Evolutionary conservation across 495 filamentous ascomycete genomes (phyloP).

Genomic region (Podospora comata): DNA sequence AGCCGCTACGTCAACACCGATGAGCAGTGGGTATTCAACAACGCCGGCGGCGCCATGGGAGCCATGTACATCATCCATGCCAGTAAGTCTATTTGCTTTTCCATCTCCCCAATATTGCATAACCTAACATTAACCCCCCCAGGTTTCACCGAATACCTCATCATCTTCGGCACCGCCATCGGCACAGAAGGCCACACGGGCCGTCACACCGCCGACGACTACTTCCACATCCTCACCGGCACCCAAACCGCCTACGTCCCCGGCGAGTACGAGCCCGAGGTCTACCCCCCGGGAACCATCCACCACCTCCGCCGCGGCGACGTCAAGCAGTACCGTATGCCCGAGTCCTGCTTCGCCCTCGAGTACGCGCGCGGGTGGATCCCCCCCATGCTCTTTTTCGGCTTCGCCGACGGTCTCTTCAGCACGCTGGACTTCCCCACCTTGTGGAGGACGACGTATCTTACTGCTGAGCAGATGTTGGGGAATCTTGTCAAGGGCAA

Average conservation of each 20-base stretch:
- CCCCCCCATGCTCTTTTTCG: conserved; percentile 84
- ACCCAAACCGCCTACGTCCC: conserved; percentile 69
- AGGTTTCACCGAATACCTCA: conserved; percentile 24
- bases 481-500: conserved; percentile 66
- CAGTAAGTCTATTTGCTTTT: conserved; percentile 45
- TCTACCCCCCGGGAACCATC: conserved; percentile 70
- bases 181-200: conserved; percentile 86
- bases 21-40: conserved; percentile 72
- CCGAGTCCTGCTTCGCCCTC: conserved; percentile 74
- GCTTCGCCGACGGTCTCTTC: conserved; percentile 72
- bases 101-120: no score
- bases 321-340: conserved; percentile 86
- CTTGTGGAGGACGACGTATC: conserved; percentile 67
- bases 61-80: conserved; percentile 88
- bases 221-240: conserved; percentile 83
- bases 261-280: conserved; percentile 65
- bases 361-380: conserved; percentile 91
- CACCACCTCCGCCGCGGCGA: conserved; percentile 73
- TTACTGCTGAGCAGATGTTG: conserved; percentile 73
- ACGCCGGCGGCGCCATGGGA: conserved; percentile 82
- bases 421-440: conserved; percentile 76
- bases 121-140: not conserved
- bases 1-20: conserved; percentile 54
- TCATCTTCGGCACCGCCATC: conserved; percentile 63
- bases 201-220: conserved; percentile 85